phyloP scores from a whole-genome alignment of 2,329 filamentous ascomycete species.

The Karstenula rhodostoma region DNA sequence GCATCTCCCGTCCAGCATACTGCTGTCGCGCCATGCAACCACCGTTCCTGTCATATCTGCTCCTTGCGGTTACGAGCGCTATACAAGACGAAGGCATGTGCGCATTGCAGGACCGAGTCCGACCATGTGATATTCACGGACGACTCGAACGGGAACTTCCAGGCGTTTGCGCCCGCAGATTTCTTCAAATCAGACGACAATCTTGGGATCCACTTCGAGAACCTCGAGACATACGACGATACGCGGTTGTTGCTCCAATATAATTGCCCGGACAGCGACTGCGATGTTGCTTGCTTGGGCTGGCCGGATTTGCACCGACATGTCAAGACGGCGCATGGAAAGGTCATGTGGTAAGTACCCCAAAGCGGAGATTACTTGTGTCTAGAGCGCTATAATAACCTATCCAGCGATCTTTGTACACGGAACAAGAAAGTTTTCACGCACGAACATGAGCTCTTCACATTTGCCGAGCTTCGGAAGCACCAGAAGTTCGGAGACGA shows the following conservation, averaged over 20 bases:
- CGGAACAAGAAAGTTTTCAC: constrained; percentile 98
- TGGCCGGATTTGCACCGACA: constrained; percentile 83
- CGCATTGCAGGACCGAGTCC: constrained; percentile 87
- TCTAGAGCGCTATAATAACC: constrained; percentile 17
- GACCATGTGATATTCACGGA: constrained; percentile 93
- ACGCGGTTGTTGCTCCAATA: constrained; percentile 87
- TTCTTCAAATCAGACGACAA: constrained; percentile 83
- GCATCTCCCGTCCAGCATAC: constrained; percentile 88
- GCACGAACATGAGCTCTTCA: constrained; percentile 94
- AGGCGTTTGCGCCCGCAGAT: constrained; percentile 79
- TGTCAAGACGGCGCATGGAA: constrained; percentile 81
- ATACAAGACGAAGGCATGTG: constrained; percentile 95
- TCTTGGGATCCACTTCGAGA: constrained; percentile 90
- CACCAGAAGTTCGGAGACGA: constrained; percentile 94
- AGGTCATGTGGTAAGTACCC: constrained; percentile 76
- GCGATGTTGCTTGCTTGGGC: constrained; percentile 83
- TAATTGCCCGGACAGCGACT: constrained; percentile 88
- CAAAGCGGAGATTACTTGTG: neutral
- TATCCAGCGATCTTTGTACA: constrained; percentile 77
- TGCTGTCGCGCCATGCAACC: constrained; percentile 92
- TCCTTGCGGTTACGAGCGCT: constrained; percentile 87
- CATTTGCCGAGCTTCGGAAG: constrained; percentile 77
- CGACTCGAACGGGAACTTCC: constrained; percentile 78
- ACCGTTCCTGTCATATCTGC: constrained; percentile 96
- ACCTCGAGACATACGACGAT: constrained; percentile 87